These are phyloP conservation scores for Fistulifera pelliculosa DNA, from an alignment of 108 stramenopile genomes.

Conservation along the genomic window DNA sequence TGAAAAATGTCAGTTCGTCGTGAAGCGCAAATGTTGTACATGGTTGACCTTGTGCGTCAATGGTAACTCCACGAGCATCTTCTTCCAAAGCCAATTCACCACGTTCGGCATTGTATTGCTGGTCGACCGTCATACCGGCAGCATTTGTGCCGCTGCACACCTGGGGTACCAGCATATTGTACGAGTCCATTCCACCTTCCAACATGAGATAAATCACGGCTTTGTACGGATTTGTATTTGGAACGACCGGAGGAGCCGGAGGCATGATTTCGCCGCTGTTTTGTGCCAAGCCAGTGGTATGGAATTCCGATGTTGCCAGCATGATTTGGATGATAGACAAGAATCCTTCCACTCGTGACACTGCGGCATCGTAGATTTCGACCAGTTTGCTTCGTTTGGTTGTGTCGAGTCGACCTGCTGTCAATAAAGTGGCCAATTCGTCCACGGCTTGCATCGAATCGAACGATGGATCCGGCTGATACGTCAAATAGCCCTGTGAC, in stretches of 20 bases:
- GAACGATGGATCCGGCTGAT: not conserved
- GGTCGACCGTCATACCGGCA: conserved; percentile 10
- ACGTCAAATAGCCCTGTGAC: not conserved
- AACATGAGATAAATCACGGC: conserved; percentile 49
- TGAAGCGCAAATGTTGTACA: conserved; percentile 42
- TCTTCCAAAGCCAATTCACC: conserved; percentile 9
- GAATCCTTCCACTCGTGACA: conserved; percentile 6
- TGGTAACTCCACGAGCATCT: conserved; percentile 12
- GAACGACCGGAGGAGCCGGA: not conserved
- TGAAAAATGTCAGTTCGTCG: conserved; percentile 10
- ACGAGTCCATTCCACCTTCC: conserved; percentile 47
- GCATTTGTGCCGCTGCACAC: conserved; percentile 15
- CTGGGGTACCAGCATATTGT: conserved; percentile 47
- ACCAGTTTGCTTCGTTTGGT: conserved; percentile 16
- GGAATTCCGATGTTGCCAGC: conserved; percentile 26
- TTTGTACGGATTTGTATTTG: conserved; percentile 40
- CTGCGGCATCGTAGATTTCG: conserved; percentile 9
- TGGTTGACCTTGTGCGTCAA: conserved; percentile 22
- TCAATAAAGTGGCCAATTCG: conserved; percentile 12
- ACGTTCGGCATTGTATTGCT: conserved; percentile 26
- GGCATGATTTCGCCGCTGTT: conserved; percentile 1
- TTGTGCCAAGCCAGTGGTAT: conserved; percentile 11
- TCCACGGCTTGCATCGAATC: conserved; percentile 1
- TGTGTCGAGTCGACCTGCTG: conserved; percentile 12
- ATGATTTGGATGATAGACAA: conserved; percentile 11